A percentile compares a stretch with the other conserved stretches of the same genome.
phyloP scores from a whole-genome alignment of 345 rosid genomes.

The Eucalyptus marginata region DNA sequence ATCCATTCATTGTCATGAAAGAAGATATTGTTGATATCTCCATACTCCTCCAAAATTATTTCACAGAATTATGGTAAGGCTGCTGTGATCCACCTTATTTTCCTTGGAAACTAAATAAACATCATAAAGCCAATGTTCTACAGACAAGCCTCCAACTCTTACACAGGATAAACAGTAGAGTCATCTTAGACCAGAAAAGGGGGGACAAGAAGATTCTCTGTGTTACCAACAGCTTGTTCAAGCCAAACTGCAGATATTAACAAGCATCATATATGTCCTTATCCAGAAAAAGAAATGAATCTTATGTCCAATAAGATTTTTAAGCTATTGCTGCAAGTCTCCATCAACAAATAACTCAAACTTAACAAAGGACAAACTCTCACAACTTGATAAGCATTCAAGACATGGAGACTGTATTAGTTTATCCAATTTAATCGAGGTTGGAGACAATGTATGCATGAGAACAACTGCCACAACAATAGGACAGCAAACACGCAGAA shows the following conservation, averaged over 20 bases:
- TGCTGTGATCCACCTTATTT: not conserved
- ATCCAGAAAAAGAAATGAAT: not conserved
- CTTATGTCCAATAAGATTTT: not conserved
- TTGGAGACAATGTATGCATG: not conserved
- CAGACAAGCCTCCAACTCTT: not conserved
- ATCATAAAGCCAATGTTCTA: not conserved
- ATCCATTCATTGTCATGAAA: not conserved
- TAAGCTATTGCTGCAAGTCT: not conserved
- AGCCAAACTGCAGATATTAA: not conserved
- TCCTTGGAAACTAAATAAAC: not conserved
- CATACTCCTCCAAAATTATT: not conserved
- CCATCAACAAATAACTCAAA: not conserved
- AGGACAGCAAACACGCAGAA: not conserved
- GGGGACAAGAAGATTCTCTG: not conserved
- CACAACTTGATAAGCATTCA: not conserved
- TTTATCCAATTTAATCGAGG: not conserved
- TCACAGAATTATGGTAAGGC: not conserved
- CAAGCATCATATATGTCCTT: not conserved
- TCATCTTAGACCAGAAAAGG: not conserved
- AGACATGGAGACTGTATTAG: not conserved
- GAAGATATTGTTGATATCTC: not conserved
- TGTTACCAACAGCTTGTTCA: not conserved
- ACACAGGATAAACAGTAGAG: not conserved
- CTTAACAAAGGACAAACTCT: not conserved
- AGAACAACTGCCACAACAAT: not conserved